Percentiles rank a stretch among this genome's conserved stretches.
phyloP scores from a whole-genome alignment of 2,329 filamentous ascomycete species.

The Sarocladium oryzae region DNA sequence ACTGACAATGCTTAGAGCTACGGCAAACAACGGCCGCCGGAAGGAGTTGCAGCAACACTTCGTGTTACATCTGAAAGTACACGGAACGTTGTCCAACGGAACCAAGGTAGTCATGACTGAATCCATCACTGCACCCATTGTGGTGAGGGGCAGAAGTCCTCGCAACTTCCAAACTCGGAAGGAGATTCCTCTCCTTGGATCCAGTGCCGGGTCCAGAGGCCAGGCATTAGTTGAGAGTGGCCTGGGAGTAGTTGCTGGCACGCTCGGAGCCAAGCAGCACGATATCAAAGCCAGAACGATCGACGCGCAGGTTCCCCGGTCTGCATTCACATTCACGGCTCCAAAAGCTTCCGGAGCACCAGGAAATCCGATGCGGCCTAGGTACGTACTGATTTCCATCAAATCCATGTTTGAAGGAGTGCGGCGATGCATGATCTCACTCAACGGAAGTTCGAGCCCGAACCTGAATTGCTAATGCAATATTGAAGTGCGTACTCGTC shows the following conservation, averaged over 20 bases:
- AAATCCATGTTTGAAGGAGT: too few relatives aligned
- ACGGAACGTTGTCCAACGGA: conserved; percentile 79
- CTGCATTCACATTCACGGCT: conserved; percentile 52
- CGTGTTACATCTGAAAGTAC: conserved; percentile 77
- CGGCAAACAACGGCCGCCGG: conserved; percentile 88
- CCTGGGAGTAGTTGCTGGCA: conserved; percentile 52
- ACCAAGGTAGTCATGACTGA: conserved; percentile 76
- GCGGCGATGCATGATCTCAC: too few relatives aligned
- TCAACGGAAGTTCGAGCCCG: too few relatives aligned
- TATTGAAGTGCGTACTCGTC: conserved; percentile 47
- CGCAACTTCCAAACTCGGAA: conserved; percentile 93
- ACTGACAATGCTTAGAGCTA: conserved; percentile 53
- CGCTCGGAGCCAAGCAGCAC: conserved; percentile 46
- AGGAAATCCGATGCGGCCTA: conserved; percentile 48
- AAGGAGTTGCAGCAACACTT: conserved; percentile 98
- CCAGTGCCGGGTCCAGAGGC: conserved; percentile 68
- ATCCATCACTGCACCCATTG: conserved; percentile 81
- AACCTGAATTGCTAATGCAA: conserved; percentile 20
- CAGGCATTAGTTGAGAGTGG: conserved; percentile 65
- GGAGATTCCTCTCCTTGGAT: conserved; percentile 79
- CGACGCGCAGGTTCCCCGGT: conserved; percentile 49
- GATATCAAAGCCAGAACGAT: conserved; percentile 45
- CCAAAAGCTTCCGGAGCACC: conserved; percentile 49
- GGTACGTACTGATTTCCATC: too few relatives aligned
- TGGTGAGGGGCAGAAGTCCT: conserved; percentile 87